Conservation (phyloP, 345 rosid genomes). For the Euphorbia lathyris region DNA sequence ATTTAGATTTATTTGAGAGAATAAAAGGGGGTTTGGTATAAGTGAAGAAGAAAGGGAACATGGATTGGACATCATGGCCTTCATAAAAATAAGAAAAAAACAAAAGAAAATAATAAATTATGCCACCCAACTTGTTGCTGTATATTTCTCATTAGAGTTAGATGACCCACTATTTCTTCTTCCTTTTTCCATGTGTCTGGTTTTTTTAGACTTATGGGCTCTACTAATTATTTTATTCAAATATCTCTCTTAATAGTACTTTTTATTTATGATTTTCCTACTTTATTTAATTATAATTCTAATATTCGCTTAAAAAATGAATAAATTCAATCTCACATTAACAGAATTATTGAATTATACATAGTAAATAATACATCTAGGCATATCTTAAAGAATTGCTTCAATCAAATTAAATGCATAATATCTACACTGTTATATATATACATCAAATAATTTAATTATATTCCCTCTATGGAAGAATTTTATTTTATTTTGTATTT, state of each 20-base stretch:
- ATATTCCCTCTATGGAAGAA: too few relatives aligned
- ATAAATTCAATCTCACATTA: too few relatives aligned
- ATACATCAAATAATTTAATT: too few relatives aligned
- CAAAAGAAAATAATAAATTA: conserved; percentile 30
- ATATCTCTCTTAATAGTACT: not conserved
- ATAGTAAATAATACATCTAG: too few relatives aligned
- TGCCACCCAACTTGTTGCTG: conserved; percentile 72
- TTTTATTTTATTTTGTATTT: too few relatives aligned
- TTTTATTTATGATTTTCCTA: not conserved
- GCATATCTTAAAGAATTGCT: too few relatives aligned
- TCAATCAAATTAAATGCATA: too few relatives aligned
- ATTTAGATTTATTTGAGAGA: too few relatives aligned
- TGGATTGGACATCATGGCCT: conserved; percentile 62
- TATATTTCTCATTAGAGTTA: conserved; percentile 54
- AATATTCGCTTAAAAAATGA: too few relatives aligned
- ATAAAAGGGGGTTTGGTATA: conserved; percentile 31
- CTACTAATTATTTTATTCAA: conserved; percentile 26
- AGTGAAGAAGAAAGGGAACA: conserved; percentile 26
- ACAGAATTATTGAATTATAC: too few relatives aligned
- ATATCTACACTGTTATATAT: too few relatives aligned
- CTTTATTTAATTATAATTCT: too few relatives aligned
- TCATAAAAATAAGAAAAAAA: conserved; percentile 40
- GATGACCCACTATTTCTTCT: conserved; percentile 37
- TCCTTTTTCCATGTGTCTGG: conserved; percentile 50
- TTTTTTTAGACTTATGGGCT: conserved; percentile 43